phyloP scores from a whole-genome alignment of 2,329 filamentous ascomycete genomes.

The Botryotinia narcissicola region DNA sequence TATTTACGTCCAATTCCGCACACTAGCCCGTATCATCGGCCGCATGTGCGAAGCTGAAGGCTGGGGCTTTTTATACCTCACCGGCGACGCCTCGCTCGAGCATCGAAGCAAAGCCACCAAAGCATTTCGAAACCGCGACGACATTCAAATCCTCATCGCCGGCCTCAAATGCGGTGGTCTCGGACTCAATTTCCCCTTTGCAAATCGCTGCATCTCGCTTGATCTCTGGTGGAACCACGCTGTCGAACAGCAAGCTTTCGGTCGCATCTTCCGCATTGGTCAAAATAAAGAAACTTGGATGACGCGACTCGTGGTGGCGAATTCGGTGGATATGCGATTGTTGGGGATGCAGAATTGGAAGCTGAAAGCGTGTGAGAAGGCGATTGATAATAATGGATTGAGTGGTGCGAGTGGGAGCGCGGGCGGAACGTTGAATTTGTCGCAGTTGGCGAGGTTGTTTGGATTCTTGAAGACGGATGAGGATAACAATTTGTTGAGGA shows the following conservation, averaged over 20 bases:
- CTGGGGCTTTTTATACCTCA: conserved; percentile 46
- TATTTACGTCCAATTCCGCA: conserved; percentile 59
- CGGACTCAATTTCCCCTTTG: conserved; percentile 57
- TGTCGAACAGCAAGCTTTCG: conserved; percentile 59
- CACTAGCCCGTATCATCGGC: conserved; percentile 50
- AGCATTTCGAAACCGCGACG: conserved; percentile 44
- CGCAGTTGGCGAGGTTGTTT: conserved; percentile 47
- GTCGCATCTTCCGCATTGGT: conserved; percentile 62
- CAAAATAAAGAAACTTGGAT: conserved; percentile 60
- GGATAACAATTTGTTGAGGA: conserved; percentile 35
- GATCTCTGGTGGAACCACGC: conserved; percentile 40
- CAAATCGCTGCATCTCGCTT: conserved; percentile 45
- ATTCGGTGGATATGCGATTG: conserved; percentile 59
- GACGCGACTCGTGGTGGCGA: conserved; percentile 53
- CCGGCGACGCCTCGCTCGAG: conserved; percentile 47
- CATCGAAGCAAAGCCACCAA: conserved; percentile 47
- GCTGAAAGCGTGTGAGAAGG: conserved; percentile 43
- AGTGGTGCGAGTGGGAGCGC: conserved; percentile 22
- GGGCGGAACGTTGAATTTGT: conserved; percentile 30
- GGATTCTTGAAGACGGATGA: conserved; percentile 43
- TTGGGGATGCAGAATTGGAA: conserved; percentile 56
- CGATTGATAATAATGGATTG: conserved; percentile 30
- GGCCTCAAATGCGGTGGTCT: conserved; percentile 55
- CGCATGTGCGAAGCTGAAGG: conserved; percentile 49
- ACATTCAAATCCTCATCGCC: conserved; percentile 51